Base-by-base conservation (phyloP, 208 protist genomes). In the Leptomonas seymouri region DNA sequence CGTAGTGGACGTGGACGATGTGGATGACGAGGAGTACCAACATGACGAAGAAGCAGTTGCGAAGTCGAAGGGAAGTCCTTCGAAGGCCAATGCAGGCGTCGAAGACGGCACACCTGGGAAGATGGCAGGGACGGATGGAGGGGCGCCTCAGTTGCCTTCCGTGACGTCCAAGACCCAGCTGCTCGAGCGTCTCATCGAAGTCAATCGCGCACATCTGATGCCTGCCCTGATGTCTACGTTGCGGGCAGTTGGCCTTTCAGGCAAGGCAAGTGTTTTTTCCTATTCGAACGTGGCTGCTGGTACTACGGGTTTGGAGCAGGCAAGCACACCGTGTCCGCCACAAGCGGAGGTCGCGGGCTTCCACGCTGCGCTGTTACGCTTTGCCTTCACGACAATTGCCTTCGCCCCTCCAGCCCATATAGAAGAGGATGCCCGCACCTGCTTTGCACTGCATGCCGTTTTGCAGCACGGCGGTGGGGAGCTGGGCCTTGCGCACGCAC, bases 1-100 rank as follows among this genome's bases (percentile, higher is more conserved):
- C 21, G 34, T 63, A 5, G 65, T 67, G 2, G 67, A 63, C n/a
- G 67, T 72, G 36, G 67, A 72, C 44, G 57, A 18, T 25, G 57
- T 28, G 5, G 15, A 18, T 23, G 57, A 54, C 2, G 31, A 49
- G 6, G 59, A 31, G 4, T 44, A 21, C 27, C 30, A 53, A 6
- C 21, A 21, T 4, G 25, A 59, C 18, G 49, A 67, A 44, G n/a
- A 45, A 21, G 11, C 45, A 23, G 15, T 34, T 11, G 42, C 8
- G 21, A 39, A 46, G 58, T 15, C 25, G 44, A 63, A 51, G 34
- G 34, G 34, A 39, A 9, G 34, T 39, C 7, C 34, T 3, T 3
- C 34, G 34, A 39, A 12, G 34, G n/a, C n/a, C n/a, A n/a, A n/a
- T n/a, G n/a, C n/a, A n/a, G n/a, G n/a, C n/a, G n/a, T n/a, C n/a